Conservation (phyloP, 78 protist species). For the Mantamonas sphyraenae region DNA sequence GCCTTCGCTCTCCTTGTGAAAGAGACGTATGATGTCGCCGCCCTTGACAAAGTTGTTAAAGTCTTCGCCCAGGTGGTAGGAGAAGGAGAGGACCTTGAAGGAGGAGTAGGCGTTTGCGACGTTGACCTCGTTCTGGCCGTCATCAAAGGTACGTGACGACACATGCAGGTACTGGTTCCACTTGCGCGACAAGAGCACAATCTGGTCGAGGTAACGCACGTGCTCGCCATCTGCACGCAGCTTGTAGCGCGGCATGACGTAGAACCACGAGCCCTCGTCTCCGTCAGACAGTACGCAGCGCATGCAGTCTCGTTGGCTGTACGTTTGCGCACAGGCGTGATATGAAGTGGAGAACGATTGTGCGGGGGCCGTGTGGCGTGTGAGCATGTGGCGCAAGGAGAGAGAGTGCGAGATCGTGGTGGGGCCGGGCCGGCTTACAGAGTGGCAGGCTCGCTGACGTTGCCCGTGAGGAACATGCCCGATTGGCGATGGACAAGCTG, state of each 20-base stretch:
- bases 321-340: no score
- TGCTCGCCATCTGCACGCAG: constrained; percentile 12
- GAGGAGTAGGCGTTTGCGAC: no score
- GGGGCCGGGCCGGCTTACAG: background rate
- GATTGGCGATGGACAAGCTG: background rate
- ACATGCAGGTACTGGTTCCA: background rate
- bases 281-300: background rate
- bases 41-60: background rate
- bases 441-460: background rate
- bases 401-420: background rate
- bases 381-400: background rate
- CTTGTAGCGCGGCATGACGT: constrained; percentile 12
- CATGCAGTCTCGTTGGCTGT: no score
- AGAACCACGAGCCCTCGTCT: background rate
- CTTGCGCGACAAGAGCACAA: constrained; percentile 1
- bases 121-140: background rate
- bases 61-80: background rate
- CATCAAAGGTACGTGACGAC: background rate
- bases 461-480: background rate
- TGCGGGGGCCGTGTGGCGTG: no score
- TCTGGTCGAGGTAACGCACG: background rate
- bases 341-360: no score
- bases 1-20: background rate
- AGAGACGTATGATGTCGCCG: background rate
- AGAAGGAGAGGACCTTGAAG: background rate